Evolutionary conservation across 495 filamentous ascomycete species (phyloP), one percentile per base, ranked within the genome.

Genomic region (Aspergillus ostianus): DNA sequence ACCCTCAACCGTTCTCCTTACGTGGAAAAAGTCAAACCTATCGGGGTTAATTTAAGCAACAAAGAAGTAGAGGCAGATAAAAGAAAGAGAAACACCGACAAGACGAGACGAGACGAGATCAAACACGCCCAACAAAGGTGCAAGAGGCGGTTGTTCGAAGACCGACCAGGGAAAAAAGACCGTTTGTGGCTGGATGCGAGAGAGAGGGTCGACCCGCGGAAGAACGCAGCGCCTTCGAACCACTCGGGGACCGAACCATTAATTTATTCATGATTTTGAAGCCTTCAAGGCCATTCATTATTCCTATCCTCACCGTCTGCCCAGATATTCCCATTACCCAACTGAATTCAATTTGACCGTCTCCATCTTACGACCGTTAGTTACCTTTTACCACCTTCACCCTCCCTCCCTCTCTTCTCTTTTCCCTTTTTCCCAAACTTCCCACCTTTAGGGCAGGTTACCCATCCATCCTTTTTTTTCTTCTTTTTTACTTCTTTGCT

Each of bases 391-490:
- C 3, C 15, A 6, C 46, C n/a, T 6, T 21, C 47, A 21, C 17
- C 4, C 47, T 49, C 47, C 21, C 47, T 12, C 47, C 8, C 18
- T 49, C 20, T 47, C 46, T 6, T 7, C 46, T n/a, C n/a, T 7
- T 47, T 7, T 15, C 7, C 46, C 20, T 1, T 47, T 47, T 20
- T 49, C 47, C 47, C 20, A 32, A 41, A 32, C 36, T 18, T 29
- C 30, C 29, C 47, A 49, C n/a, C 47, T 49, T 49, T 49, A 20
- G 47, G 47, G 47, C 51, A 36, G 29, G 7, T 29, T 47, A 29
- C 36, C 60, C 62, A 60, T 57, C 50, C 59, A 48, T 52, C 60
- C 59, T 64, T 49, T 52, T 59, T 61, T 60, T 58, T 61, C 21
- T 59, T 55, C 58, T 47, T 48, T 50, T 27, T 41, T 36, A 51